Evolutionary conservation across 768 basidiomycete species (phyloP), one percentile per base, ranked within the genome.

Genomic region (Leccinum rimulosum): DNA sequence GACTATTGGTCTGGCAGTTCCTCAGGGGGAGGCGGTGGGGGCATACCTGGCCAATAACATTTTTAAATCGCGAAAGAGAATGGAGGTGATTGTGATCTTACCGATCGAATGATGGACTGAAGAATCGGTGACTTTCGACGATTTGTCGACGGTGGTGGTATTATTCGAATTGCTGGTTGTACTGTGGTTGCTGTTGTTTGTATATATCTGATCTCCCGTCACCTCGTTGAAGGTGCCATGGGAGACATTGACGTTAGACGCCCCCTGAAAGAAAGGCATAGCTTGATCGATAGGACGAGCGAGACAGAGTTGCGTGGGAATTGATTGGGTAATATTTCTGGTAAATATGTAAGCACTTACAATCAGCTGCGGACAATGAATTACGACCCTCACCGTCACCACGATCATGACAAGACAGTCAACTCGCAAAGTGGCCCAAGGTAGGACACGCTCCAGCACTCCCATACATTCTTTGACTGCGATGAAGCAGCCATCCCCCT

Each of bases 391-490:
- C 31, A 63, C 56, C 22, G 38, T 36, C 14, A 64, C 58, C 50
- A 54, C 15, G 30, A 50, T 56, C 53, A 57, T 64, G 70, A 28
- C 60, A 55, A 73, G 70, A 58, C 60, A 64, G 14, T 58, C 63
- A 9, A 58, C 58, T 27, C 58, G 61, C 36, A 70, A 48, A 60
- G 58, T 71, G 53, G 63, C 69, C 27, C 54, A 51, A 64, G 72
- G 68, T 67, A 66, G 70, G 65, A 61, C 61, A 57, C 70, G 67
- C 61, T 69, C 61, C 31, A 73, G 55, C 47, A 64, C 64, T 60
- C 66, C 61, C 9, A 52, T 61, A 27, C 58, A 61, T 54, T 17
- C 64, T 67, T 61, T 67, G 60, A 57, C 65, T 65, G 61, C 62
- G 14, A 64, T 64, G 27, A 71, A 66, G 66, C 70, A 73, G 66